Conservation (phyloP, 2,329 filamentous ascomycete species). For the Fusarium sp. region DNA sequence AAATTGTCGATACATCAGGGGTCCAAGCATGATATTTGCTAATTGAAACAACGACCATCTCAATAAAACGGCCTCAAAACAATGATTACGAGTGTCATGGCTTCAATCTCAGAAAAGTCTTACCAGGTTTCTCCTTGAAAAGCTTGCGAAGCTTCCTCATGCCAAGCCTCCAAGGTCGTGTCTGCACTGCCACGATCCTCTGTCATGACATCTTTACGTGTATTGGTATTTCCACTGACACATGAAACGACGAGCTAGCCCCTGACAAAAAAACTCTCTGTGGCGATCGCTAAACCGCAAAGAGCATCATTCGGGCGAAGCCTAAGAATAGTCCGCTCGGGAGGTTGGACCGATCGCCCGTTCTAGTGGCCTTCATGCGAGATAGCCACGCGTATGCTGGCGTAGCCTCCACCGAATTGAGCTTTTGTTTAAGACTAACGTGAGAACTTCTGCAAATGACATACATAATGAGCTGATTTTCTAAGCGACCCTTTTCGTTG, state of each 20-base stretch:
- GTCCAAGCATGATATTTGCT: constrained; percentile 8
- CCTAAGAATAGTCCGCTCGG: constrained; percentile 29
- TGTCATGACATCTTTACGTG: constrained; percentile 25
- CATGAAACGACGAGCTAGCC: constrained; percentile 25
- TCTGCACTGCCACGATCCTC: constrained; percentile 42
- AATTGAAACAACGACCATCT: constrained; percentile 21
- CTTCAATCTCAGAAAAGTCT: neutral
- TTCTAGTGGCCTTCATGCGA: constrained; percentile 15
- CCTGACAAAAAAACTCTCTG: constrained; percentile 31
- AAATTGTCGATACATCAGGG: constrained; percentile 3
- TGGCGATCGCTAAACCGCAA: constrained; percentile 43
- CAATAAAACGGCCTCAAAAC: constrained; percentile 24
- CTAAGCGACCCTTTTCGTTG: constrained; percentile 5
- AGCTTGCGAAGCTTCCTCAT: constrained; percentile 35
- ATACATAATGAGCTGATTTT: constrained; percentile 17
- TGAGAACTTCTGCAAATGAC: constrained; percentile 18
- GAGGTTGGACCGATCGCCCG: constrained; percentile 28
- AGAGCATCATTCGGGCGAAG: constrained; percentile 31
- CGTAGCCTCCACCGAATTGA: constrained; percentile 33
- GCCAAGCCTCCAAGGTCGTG: constrained; percentile 30
- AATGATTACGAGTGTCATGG: constrained; percentile 3
- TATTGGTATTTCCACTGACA: constrained; percentile 20
- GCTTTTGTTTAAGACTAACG: constrained; percentile 2
- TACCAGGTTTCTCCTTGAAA: constrained; percentile 19
- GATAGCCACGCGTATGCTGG: constrained; percentile 46